Conservation (phyloP, 345 rosid genomes). For the Citropsis articulata region DNA sequence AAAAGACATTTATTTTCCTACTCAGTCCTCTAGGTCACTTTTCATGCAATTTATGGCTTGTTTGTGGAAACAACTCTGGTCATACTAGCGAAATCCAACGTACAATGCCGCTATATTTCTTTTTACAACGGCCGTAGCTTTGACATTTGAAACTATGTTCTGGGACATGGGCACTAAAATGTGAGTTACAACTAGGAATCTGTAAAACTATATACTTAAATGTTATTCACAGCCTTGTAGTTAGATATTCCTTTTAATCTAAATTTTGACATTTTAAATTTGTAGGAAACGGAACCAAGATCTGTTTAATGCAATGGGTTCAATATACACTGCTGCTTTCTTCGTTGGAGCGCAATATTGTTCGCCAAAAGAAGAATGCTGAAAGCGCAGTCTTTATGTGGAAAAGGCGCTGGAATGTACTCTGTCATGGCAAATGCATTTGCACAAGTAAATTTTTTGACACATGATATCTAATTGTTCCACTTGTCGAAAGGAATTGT, state of each 20-base stretch:
- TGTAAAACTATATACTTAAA: not conserved
- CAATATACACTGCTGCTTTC: conserved; percentile 61
- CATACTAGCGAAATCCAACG: conserved; percentile 49
- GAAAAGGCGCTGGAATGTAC: conserved; percentile 30
- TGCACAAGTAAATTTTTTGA: conserved; percentile 33
- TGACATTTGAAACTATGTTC: conserved; percentile 39
- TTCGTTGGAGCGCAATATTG: conserved; percentile 64
- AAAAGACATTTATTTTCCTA: conserved; percentile 40
- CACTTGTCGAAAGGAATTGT: no score
- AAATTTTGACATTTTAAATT: not conserved
- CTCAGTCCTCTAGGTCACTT: conserved; percentile 40
- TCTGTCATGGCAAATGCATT: conserved; percentile 44
- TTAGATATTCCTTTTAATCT: not conserved
- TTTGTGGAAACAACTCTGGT: conserved; percentile 45
- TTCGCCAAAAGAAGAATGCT: no score
- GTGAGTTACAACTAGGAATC: not conserved
- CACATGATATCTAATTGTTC: not conserved
- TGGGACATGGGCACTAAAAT: conserved; percentile 39
- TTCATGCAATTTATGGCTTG: conserved; percentile 46
- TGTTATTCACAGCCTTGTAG: not conserved
- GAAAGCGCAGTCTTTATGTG: conserved; percentile 26
- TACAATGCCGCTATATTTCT: conserved; percentile 37
- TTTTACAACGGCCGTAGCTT: conserved; percentile 28
- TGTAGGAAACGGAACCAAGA: conserved; percentile 33
- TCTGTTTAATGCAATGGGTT: conserved; percentile 65